Evolutionary conservation across 2,329 filamentous ascomycete species (phyloP), one percentile per base, ranked within the genome.

Genomic region (Tolypocladium paradoxum): DNA sequence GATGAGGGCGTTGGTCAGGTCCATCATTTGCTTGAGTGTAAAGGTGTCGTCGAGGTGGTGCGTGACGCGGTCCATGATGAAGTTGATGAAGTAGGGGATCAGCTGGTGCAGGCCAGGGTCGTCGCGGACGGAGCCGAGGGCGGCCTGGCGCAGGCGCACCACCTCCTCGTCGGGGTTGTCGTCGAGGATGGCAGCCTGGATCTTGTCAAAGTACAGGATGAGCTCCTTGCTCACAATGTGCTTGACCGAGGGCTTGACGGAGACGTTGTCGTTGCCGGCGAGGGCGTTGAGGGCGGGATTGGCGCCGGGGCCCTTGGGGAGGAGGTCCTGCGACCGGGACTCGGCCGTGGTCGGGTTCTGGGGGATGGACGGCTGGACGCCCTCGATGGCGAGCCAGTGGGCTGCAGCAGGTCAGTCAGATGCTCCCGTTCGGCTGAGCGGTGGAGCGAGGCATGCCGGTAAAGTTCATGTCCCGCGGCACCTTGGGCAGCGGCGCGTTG

Each of bases 301-400:
- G 24, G 89, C 88, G 57, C 89, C 89, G 4, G 90, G 85, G 6
- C 91, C 92, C 72, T 96, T 97, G 34, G 91, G 88, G 20, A 95
- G 78, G 33, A 96, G 78, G 63, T 96, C 91, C 65, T 91, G 87
- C 50, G 87, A 84, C 55, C 89, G 81, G 33, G 89, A 85, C 67
- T 96, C 91, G 64, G 84, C 83, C 6, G 87, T 84, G 2, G 90
- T 93, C 7, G 93, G 93, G 68, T 99, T 99, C 69, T 97, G 92
- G 2, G 92, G 90, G 61, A 97, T 96, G 0, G 90, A 88, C 2
- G 93, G 93, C 67, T 99, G 92, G 31, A 97, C 93, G 55, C 93
- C 93, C 76, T 99, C 93, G 49, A 99, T 90, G 24, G 93, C 91
- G 56, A 97, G 84, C 92, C 93, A 99, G 71, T 99, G 93, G 56